A percentile compares a stretch with the other conserved stretches of the same genome.
phyloP scores from a whole-genome alignment of 371 early-diverging fungal genomes.

The Syncephalastrum monosporum region DNA sequence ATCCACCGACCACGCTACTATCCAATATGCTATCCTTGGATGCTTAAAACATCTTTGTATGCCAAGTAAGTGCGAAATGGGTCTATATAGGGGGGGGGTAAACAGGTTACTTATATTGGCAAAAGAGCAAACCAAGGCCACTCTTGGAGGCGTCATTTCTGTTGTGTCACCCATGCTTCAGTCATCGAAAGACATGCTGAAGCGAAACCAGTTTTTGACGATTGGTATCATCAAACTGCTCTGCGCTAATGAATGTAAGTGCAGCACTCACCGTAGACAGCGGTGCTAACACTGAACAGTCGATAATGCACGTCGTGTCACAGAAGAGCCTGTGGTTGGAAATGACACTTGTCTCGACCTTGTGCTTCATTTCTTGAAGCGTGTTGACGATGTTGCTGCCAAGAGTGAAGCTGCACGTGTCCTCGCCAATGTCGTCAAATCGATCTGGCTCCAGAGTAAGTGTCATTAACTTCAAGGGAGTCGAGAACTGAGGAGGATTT shows the following conservation, averaged over 20 bases:
- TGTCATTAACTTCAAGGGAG: not conserved
- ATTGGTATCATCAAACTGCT: constrained; percentile 65
- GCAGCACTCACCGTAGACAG: not conserved
- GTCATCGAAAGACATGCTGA: constrained; percentile 56
- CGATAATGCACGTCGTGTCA: not conserved
- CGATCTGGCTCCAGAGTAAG: constrained; percentile 31
- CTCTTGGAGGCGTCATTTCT: constrained; percentile 54
- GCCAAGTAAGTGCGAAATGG: constrained; percentile 40
- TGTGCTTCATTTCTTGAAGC: constrained; percentile 42
- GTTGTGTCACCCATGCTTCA: constrained; percentile 47
- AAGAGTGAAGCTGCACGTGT: constrained; percentile 65
- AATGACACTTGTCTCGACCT: constrained; percentile 28
- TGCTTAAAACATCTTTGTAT: constrained; percentile 62
- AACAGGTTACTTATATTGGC: not conserved
- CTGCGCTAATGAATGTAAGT: constrained; percentile 46
- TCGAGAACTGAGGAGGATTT: not conserved
- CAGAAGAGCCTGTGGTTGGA: not conserved
- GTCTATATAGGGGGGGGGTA: not conserved
- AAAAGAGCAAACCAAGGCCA: constrained; percentile 45
- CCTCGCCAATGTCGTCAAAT: constrained; percentile 59
- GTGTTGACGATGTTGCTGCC: constrained; percentile 59
- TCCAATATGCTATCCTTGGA: constrained; percentile 60
- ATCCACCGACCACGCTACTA: constrained; percentile 52
- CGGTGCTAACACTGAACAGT: not conserved
- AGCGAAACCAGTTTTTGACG: constrained; percentile 58